Percentiles rank a stretch among this genome's conserved stretches.
These are phyloP conservation scores for Boletus barrowsii DNA, from an alignment of 768 basidiomycete genomes.

Conservation along the genomic window DNA sequence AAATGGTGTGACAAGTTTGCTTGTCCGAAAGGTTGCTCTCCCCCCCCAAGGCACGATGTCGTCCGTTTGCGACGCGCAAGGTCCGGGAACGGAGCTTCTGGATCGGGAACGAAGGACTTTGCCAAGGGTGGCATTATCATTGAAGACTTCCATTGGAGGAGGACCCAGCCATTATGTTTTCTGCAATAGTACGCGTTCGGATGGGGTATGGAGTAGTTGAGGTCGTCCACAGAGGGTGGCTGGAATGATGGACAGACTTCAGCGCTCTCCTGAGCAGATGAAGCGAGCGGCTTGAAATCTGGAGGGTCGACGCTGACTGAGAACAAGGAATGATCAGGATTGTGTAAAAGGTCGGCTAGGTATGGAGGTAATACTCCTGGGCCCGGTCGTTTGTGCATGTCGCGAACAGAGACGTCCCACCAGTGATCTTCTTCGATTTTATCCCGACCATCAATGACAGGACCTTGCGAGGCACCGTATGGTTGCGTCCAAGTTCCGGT, in stretches of 20 bases:
- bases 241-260: slow-evolving; percentile 14
- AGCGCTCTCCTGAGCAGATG: slow-evolving; percentile 20
- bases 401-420: slow-evolving; percentile 59
- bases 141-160: slow-evolving; percentile 67
- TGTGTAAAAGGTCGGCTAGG: slow-evolving; percentile 64
- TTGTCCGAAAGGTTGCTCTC: slow-evolving; percentile 42
- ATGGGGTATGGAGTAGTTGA: slow-evolving; percentile 71
- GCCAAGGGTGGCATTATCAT: slow-evolving; percentile 60
- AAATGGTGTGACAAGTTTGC: slow-evolving; percentile 77
- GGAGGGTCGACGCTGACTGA: slow-evolving; percentile 47
- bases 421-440: slow-evolving; percentile 61
- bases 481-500: slow-evolving; percentile 22
- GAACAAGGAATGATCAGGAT: slow-evolving; percentile 70
- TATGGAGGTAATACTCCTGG: slow-evolving; percentile 67
- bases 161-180: slow-evolving; percentile 80
- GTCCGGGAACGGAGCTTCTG: slow-evolving; percentile 52
- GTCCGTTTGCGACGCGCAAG: slow-evolving; percentile 46
- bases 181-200: slow-evolving; percentile 82
- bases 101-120: slow-evolving; percentile 44
- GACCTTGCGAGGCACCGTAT: slow-evolving; percentile 26
- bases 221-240: slow-evolving; percentile 58
- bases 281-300: slow-evolving; percentile 25
- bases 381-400: slow-evolving; percentile 54
- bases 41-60: slow-evolving; percentile 51
- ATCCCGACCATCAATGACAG: slow-evolving; percentile 57